A percentile compares a stretch with the other conserved stretches of the same genome.
Evolutionary conservation across 2,329 filamentous ascomycete genomes (phyloP).

Genomic region (Polychaeton citri): DNA sequence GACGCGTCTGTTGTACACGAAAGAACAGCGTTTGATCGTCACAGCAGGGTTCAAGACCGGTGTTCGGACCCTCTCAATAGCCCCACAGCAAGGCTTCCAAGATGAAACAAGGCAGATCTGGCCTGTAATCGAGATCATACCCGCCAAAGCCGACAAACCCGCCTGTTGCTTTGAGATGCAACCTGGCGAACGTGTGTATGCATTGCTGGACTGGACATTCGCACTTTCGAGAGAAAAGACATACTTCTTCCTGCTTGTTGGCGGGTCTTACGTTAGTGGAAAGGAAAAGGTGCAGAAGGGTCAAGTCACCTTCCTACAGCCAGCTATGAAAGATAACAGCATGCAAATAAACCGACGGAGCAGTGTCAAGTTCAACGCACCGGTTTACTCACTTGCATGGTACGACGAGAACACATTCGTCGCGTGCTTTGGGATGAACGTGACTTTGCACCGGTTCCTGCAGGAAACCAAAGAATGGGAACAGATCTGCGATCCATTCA

Average conservation of each 20-base stretch:
- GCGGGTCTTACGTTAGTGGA: conserved; percentile 29
- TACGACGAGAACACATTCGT: conserved; percentile 44
- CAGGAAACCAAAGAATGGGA: conserved; percentile 14
- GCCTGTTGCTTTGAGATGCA: conserved; percentile 31
- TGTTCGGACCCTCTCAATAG: conserved; percentile 11
- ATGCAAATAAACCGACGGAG: conserved; percentile 35
- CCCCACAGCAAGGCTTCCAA: conserved; percentile 11
- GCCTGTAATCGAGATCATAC: conserved; percentile 34
- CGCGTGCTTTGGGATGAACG: conserved; percentile 28
- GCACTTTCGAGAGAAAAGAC: conserved; percentile 28
- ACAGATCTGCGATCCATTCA: conserved; percentile 17
- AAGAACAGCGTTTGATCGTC: conserved; percentile 29
- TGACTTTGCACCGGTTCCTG: conserved; percentile 29
- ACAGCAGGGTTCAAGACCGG: conserved; percentile 31
- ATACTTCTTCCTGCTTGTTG: conserved; percentile 51
- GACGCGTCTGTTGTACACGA: conserved; percentile 16
- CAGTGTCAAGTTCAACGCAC: conserved; percentile 31
- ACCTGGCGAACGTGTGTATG: conserved; percentile 44
- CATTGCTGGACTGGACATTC: conserved; percentile 48
- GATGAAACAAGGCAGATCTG: conserved; percentile 23
- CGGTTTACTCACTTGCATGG: conserved; percentile 45
- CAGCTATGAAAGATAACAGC: conserved; percentile 26
- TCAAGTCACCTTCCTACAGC: conserved; percentile 29
- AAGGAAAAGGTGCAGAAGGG: conserved; percentile 24
- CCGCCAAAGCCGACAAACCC: conserved; percentile 6